Conservation (phyloP, 768 basidiomycete species). For the Sarcodon aspratus region DNA sequence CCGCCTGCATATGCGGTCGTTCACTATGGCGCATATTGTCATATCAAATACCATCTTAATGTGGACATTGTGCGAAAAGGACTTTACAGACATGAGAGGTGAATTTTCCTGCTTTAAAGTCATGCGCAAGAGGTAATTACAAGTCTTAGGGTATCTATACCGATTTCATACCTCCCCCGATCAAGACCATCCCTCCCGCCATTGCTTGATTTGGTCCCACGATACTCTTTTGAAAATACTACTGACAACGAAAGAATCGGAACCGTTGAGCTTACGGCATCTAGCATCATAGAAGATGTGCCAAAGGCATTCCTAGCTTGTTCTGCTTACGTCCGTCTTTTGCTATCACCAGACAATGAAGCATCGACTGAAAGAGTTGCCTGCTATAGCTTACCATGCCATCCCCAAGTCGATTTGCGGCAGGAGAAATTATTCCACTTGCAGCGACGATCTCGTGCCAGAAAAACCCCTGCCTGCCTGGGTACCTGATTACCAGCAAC, state of each 20-base stretch:
- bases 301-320: background rate
- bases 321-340: background rate
- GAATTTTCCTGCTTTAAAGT: conserved; percentile 4
- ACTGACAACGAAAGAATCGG: conserved; percentile 18
- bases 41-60: conserved; percentile 25
- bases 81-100: conserved; percentile 29
- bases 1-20: conserved; percentile 27
- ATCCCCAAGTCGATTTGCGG: conserved; percentile 21
- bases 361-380: background rate
- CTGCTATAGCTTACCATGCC: conserved; percentile 26
- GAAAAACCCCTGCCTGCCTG: conserved; percentile 24
- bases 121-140: background rate
- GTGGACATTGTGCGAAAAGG: conserved; percentile 28
- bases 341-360: background rate
- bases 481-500: conserved; percentile 21
- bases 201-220: conserved; percentile 17
- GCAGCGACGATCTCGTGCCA: conserved; percentile 24
- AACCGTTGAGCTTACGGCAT: conserved; percentile 10
- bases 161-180: conserved; percentile 32
- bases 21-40: conserved; percentile 15
- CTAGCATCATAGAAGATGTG: too few species aligned
- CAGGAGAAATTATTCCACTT: conserved; percentile 29
- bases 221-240: conserved; percentile 11
- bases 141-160: conserved; percentile 10
- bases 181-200: conserved; percentile 25